Percentiles rank a stretch among this genome's conserved stretches.
Evolutionary conservation across 257 asterid species (phyloP).

Genomic region (Capsicum pubescens): DNA sequence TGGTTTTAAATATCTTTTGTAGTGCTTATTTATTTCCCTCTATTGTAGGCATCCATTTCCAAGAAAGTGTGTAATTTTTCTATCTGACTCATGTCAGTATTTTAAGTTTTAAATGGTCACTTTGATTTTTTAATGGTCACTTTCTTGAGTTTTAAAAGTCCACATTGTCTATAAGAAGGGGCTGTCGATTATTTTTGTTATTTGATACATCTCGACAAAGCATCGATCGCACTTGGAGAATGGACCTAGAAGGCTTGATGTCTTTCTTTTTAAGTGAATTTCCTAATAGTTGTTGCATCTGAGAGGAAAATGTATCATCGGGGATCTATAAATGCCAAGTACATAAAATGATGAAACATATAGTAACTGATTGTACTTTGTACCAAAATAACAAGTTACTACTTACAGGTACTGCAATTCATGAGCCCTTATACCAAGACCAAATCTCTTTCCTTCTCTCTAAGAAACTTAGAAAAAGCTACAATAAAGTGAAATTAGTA

Average conservation of each 20-base stretch:
- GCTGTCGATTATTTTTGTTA: too few species aligned
- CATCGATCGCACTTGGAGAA: slow-evolving; percentile 53
- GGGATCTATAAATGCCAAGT: slow-evolving; percentile 40
- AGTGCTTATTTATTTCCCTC: too few species aligned
- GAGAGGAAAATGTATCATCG: slow-evolving; percentile 57
- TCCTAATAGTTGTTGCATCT: slow-evolving; percentile 61
- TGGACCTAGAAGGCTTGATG: slow-evolving; percentile 53
- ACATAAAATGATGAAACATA: not conserved
- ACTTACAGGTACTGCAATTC: slow-evolving; percentile 57
- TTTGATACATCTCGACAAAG: slow-evolving; percentile 53
- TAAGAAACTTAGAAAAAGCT: slow-evolving; percentile 56
- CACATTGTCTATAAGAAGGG: too few species aligned
- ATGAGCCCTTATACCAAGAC: slow-evolving; percentile 58
- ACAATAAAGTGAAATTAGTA: not conserved
- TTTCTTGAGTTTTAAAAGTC: too few species aligned
- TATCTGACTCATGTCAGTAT: too few species aligned
- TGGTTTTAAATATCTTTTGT: too few species aligned
- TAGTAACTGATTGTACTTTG: not conserved
- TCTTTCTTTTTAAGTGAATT: slow-evolving; percentile 54
- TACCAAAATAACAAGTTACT: not conserved
- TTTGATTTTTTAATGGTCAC: too few species aligned
- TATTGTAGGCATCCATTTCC: too few species aligned
- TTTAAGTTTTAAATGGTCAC: too few species aligned
- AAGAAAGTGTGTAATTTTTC: too few species aligned
- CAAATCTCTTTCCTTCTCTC: slow-evolving; percentile 60